Base-by-base conservation (phyloP, 2,329 filamentous ascomycete species). In the Exophiala sp. region DNA sequence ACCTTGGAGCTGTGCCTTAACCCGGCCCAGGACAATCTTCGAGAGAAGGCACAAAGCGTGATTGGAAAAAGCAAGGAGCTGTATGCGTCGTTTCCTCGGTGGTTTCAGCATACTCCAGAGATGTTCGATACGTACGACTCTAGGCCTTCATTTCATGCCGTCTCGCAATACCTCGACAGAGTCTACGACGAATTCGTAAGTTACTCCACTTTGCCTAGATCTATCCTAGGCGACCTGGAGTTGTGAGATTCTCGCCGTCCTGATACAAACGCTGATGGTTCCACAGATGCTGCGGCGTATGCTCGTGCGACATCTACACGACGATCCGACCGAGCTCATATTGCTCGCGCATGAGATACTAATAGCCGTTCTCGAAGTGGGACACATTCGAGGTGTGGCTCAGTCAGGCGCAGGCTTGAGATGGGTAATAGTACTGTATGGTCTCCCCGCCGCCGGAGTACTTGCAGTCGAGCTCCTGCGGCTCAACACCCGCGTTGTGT, bases 401-500 rank as follows among this genome's bases (percentile, higher is more conserved):
- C 62, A 66, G 42, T 66, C 65, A 1, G 63, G 65, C 2, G 66
- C 64, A 1, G 57, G 63, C 24, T 55, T 67, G 6, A 55, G 65
- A 11, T 67, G 64, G 65, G 66, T 66, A 52, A 60, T 68, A 5
- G 62, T 62, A 10, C 60, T 66, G 20, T 69, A 69, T 36, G 68
- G 68, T 4, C 63, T 70, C 2, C 68, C 68, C 6, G 63, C 62
- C 34, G 66, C 66, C 16, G 68, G 66, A 20, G 66, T 69, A 18
- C 64, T 70, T 21, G 63, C 67, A 5, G 61, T 69, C 5, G 68
- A 70, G 52, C 63, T 70, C 20, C 59, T 70, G 6, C 66, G 61
- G 24, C 69, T 70, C 57, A 61, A 67, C 14, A 44, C 57, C 9
- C 54, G 65, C 2, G 43, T 21, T 24, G 59, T 68, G 7, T 67